Evolutionary conservation across 2,329 filamentous ascomycete species (phyloP).

Genomic region (Celoporthe dispersa): DNA sequence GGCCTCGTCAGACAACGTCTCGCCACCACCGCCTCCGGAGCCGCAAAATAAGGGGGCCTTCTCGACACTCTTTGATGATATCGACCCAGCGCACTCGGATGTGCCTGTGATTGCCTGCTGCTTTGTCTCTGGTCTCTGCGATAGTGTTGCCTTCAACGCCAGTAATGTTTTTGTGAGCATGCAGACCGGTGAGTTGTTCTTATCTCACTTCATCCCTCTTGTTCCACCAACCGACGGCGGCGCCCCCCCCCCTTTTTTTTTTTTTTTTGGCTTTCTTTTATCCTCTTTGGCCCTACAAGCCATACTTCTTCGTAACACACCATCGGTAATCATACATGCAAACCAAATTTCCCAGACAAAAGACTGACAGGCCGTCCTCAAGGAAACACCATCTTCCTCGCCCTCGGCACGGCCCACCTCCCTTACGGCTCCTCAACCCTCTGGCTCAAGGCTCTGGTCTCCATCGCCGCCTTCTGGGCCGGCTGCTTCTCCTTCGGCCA

Average conservation of each 20-base stretch:
- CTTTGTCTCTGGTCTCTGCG: slow-evolving; percentile 45
- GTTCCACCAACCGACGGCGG: too few species aligned
- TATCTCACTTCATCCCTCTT: background rate
- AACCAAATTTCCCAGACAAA: too few species aligned
- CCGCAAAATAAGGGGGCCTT: slow-evolving; percentile 12
- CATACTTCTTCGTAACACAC: background rate
- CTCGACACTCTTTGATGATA: slow-evolving; percentile 31
- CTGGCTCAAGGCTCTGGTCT: slow-evolving; percentile 42
- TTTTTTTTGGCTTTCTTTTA: too few species aligned
- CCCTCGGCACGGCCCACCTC: slow-evolving; percentile 59
- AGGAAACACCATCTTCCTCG: slow-evolving; percentile 68
- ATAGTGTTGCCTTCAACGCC: slow-evolving; percentile 47
- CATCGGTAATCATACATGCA: background rate
- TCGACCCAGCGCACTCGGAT: slow-evolving; percentile 36
- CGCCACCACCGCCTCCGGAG: slow-evolving; percentile 4
- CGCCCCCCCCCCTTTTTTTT: background rate
- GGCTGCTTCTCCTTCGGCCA: slow-evolving; percentile 55
- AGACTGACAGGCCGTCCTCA: background rate
- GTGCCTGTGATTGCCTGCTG: slow-evolving; percentile 46
- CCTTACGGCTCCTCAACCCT: slow-evolving; percentile 54
- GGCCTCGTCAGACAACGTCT: slow-evolving; percentile 17
- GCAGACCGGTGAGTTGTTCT: slow-evolving; percentile 39
- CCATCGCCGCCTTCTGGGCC: slow-evolving; percentile 56
- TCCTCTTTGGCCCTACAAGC: background rate
- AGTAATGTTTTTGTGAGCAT: slow-evolving; percentile 46